phyloP scores from a whole-genome alignment of 2,329 filamentous ascomycete genomes.

The Beauveria bassiana region DNA sequence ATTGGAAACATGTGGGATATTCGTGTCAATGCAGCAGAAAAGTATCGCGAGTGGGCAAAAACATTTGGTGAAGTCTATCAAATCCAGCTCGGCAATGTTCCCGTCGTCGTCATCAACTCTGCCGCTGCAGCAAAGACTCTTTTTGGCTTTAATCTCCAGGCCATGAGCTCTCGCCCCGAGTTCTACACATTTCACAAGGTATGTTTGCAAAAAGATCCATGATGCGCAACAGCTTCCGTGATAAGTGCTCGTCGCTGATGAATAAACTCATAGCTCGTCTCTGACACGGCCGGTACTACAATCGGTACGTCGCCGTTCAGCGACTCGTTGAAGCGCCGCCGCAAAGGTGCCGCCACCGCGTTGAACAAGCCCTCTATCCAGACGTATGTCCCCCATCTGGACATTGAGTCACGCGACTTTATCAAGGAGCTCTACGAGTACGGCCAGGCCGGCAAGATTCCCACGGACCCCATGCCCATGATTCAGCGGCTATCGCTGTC shows the following conservation, averaged over 20 bases:
- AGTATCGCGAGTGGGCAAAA: conserved; percentile 47
- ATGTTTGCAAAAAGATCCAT: neutral
- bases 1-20: conserved; percentile 50
- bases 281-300: conserved; percentile 58
- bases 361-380: conserved; percentile 57
- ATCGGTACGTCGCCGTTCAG: conserved; percentile 62
- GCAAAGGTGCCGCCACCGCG: conserved; percentile 58
- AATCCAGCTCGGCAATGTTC: conserved; percentile 49
- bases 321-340: conserved; percentile 54
- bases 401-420: conserved; percentile 56
- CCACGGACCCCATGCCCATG: conserved; percentile 60
- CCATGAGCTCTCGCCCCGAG: conserved; percentile 46
- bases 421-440: conserved; percentile 52
- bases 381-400: conserved; percentile 54
- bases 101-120: conserved; percentile 48
- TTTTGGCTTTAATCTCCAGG: conserved; percentile 45
- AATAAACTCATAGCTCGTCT: conserved; percentile 41
- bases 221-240: neutral
- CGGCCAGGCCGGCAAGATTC: conserved; percentile 43
- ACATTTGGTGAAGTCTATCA: conserved; percentile 44
- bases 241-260: neutral
- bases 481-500: conserved; percentile 57
- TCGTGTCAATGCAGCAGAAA: conserved; percentile 45
- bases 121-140: conserved; percentile 42
- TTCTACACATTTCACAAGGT: conserved; percentile 55